These are phyloP conservation scores for Lactarius evosmus DNA, from an alignment of 768 basidiomycete species.

Conservation along the genomic window DNA sequence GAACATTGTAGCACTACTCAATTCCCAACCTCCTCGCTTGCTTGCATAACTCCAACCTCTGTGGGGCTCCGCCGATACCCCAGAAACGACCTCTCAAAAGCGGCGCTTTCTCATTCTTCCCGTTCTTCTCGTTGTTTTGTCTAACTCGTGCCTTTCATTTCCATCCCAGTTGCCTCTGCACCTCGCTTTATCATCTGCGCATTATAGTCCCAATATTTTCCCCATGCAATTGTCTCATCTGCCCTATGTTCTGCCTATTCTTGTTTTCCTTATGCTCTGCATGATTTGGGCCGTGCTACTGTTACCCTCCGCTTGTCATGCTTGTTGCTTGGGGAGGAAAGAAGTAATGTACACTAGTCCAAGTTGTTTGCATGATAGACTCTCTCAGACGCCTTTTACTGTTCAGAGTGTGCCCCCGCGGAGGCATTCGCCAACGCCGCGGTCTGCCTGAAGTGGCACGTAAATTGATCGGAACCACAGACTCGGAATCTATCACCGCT, in stretches of 20 bases:
- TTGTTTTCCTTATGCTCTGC: slow-evolving; percentile 23
- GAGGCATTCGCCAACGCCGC: slow-evolving; percentile 11
- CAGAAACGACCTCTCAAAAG: slow-evolving; percentile 9
- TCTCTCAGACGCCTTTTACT: neutral
- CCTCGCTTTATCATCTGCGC: slow-evolving; percentile 26
- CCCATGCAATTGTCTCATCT: slow-evolving; percentile 25
- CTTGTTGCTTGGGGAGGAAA: slow-evolving; percentile 13
- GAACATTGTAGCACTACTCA: slow-evolving; percentile 28
- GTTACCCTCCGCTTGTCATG: slow-evolving; percentile 20
- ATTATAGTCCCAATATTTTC: slow-evolving; percentile 21
- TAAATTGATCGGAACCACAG: slow-evolving; percentile 25
- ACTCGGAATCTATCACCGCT: slow-evolving; percentile 7
- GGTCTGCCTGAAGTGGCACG: slow-evolving; percentile 8
- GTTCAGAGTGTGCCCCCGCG: neutral
- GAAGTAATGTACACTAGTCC: slow-evolving; percentile 23
- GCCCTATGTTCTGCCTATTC: slow-evolving; percentile 16
- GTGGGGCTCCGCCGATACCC: slow-evolving; percentile 24
- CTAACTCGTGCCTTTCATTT: slow-evolving; percentile 17
- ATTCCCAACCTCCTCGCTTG: slow-evolving; percentile 16
- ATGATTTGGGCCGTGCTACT: slow-evolving; percentile 15
- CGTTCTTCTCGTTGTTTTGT: slow-evolving; percentile 10
- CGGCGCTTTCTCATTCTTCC: slow-evolving; percentile 9
- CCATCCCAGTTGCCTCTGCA: slow-evolving; percentile 1
- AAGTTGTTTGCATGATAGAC: slow-evolving; percentile 21
- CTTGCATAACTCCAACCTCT: slow-evolving; percentile 16